Base-by-base conservation (phyloP, 2,329 filamentous ascomycete species). In the Pseudogymnoascus sp. region DNA sequence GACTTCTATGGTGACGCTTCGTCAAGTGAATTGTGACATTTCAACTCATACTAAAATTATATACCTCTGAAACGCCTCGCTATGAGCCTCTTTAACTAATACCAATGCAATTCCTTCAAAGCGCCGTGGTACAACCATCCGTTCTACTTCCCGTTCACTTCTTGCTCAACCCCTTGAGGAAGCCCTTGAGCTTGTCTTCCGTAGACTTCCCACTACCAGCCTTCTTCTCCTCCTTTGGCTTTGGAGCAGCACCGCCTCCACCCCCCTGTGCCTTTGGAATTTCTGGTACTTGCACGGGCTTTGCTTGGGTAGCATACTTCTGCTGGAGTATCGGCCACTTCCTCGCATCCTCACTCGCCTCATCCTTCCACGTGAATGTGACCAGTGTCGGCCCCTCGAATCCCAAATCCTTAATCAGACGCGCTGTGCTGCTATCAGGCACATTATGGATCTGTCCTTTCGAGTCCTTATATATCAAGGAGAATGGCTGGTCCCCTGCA, bases 351-450 rank as follows among this genome's bases (percentile, higher is more conserved):
- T 77, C 70, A n/a, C 82, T 79, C 1, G 87, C 88, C 38, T 75
- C 79, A 56, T 87, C 82, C 18, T 86, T 84, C 90, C 91, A 96
- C 1, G 86, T 76, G 65, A 96, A 83, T 65, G 88, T 93, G 46
- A 97, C 78, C 7, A 96, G 78, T 34, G 93, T 87, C 36, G 85
- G 82, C 5, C 87, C 86, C 2, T 81, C 82, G 66, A 97, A 83
- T 12, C 87, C 85, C 68, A 96, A 82, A 63, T 88, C 85, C 61
- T 82, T 80, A 63, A 97, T 89, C n/a, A 97, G 77, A 49, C 74
- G 82, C 72, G 81, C 81, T 37, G 75, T 73, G 6, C 75, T 75
- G 53, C 77, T 77, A 11, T 75, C 76, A 1, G 79, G 75, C 16
- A 77, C 71, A 8, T 74, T 72, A n/a, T 79, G 61, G 9, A 66